A percentile compares a stretch with the other conserved stretches of the same genome.
phyloP scores from a whole-genome alignment of 345 rosid genomes.

The Populus ilicifolia region DNA sequence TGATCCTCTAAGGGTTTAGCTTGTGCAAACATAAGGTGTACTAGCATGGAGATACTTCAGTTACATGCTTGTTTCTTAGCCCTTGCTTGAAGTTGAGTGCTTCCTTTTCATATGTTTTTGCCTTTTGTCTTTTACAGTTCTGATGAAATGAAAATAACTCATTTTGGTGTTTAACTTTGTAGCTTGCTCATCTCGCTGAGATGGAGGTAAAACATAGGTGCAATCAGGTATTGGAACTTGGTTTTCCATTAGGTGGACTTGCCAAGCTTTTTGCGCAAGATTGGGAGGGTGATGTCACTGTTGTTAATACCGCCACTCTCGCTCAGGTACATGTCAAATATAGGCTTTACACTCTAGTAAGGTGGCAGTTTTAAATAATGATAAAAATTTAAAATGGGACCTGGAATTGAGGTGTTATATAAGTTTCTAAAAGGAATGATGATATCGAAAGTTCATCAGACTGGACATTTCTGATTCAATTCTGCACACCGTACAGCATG shows the following conservation, averaged over 20 bases:
- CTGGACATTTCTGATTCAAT: background rate
- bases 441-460: background rate
- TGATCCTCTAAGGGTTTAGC: background rate
- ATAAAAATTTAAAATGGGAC: background rate
- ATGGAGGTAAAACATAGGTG: conserved; percentile 98
- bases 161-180: conserved; percentile 7
- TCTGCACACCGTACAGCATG: background rate
- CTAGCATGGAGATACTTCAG: background rate
- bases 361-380: background rate
- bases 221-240: conserved; percentile 79
- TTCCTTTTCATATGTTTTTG: background rate
- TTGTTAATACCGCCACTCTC: conserved; percentile 94
- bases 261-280: conserved; percentile 95
- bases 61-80: background rate
- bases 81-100: background rate
- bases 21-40: background rate
- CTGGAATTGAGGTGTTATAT: background rate
- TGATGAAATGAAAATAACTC: background rate
- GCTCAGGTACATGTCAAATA: conserved; percentile 62
- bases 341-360: background rate
- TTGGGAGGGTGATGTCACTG: conserved; percentile 99
- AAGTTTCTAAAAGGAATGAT: background rate
- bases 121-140: background rate
- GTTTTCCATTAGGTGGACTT: conserved; percentile 88
- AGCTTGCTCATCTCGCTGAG: conserved; percentile 92